Base-by-base conservation (phyloP, 179 eudicot species). In the Beta corolliflora region DNA sequence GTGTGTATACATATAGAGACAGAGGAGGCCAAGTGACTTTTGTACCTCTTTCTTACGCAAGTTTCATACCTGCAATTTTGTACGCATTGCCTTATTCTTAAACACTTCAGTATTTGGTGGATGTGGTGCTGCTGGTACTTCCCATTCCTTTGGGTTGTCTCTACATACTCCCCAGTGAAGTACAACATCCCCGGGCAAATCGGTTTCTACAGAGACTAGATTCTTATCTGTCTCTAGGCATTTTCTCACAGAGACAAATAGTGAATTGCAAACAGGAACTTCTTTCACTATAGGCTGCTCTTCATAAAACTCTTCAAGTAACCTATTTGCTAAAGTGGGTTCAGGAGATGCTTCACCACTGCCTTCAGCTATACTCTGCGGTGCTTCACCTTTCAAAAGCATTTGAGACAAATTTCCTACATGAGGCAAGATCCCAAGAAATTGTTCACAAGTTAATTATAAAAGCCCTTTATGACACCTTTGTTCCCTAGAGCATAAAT, bases 91-190 rank as follows among this genome's bases (percentile, higher is more conserved):
- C 84, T 93, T 94, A 53, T 89, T 93, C 91, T 92, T 93, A 86
- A 89, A 93, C 36, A 79, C 83, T 84, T 82, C 84, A 44, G 98
- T 94, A 79, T 91, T 84, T 81, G 88, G 88, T 77, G 97, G 98
- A 89, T 84, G 91, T n/a, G 98, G 92, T 67, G 81, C 87, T 36
- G 76, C 84, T 61, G 99, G 98, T 76, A 94, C 79, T 87, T 89
- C 92, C 99, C 99, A 96, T 48, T 71, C 86, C 73, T 85, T 89
- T 31, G 74, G 68, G 63, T 87, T 87, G 77, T 89, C 88, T 56
- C 80, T 89, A 84, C 91, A 91, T 67, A 94, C 87, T 77, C 98
- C 99, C 99, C 98, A 96, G 86, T 96, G 99, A 79, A 91, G 83
- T 56, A 94, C 73, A 67, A 91, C 91, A 85, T 90, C 89, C 79